A percentile compares a stretch with the other conserved stretches of the same genome.
phyloP scores from a whole-genome alignment of 495 filamentous ascomycete genomes.

The Melanomma pulvis-pyrius region DNA sequence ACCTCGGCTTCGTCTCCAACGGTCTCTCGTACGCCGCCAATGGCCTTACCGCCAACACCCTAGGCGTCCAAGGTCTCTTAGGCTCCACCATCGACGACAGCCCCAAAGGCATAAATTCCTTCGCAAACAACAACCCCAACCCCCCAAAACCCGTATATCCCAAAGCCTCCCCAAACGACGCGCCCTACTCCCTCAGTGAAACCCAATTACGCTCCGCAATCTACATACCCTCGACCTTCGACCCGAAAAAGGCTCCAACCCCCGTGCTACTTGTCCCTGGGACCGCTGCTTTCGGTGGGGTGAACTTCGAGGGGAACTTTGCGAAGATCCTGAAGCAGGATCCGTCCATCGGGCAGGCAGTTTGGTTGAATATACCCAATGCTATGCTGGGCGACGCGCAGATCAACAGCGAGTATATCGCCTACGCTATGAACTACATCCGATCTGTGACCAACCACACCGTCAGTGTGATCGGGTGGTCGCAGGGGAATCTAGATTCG shows the following conservation, averaged over 20 bases:
- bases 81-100: neutral
- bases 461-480: constrained; percentile 53
- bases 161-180: constrained; percentile 43
- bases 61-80: neutral
- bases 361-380: constrained; percentile 56
- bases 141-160: constrained; percentile 39
- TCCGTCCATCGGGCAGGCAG: constrained; percentile 46
- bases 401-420: constrained; percentile 47
- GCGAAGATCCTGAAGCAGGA: constrained; percentile 46
- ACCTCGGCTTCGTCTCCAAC: neutral
- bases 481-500: constrained; percentile 52
- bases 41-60: neutral
- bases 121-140: constrained; percentile 10
- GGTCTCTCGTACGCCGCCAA: constrained; percentile 3
- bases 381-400: constrained; percentile 50
- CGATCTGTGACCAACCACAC: constrained; percentile 43
- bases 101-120: constrained; percentile 21
- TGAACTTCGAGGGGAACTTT: constrained; percentile 50
- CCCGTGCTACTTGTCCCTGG: constrained; percentile 54
- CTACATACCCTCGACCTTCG: constrained; percentile 50
- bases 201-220: constrained; percentile 47
- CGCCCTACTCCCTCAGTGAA: constrained; percentile 51
- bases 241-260: constrained; percentile 37
- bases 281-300: constrained; percentile 49
- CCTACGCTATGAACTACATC: constrained; percentile 53